Base-by-base conservation (phyloP, 306 rosid genomes). In the Cyamopsis tetragonoloba region DNA sequence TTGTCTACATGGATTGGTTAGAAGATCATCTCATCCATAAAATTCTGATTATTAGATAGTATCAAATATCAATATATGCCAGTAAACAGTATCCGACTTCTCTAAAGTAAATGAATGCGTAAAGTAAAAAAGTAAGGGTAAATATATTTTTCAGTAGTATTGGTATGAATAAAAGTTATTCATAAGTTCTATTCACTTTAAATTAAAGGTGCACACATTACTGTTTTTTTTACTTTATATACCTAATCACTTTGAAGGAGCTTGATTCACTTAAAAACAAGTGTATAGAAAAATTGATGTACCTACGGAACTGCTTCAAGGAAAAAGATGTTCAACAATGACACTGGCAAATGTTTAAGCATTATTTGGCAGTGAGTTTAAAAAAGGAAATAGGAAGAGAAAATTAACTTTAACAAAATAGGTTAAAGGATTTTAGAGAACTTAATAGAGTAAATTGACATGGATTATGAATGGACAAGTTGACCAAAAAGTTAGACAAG, bases 401-500 rank as follows among this genome's bases (percentile, higher is more conserved):
- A 27, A 61, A 54, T 13, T 11, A 32, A 26, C 15, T 17, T 19
- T 4, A 5, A 17, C 56, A 26, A 54, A 65, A 37, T 1, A 2
- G 66, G 62, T 23, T 39, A 30, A 22, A 62, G 31, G 2, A 26
- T 63, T 14, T 4, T 10, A 50, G n/a, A 39, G 46, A 68, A n/a
- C n/a, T n/a, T n/a, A 37, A 28, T 54, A 50, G 13, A 49, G 14
- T 44, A 23, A 49, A 27, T 58, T 20, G 65, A 32, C 76, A 70
- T 37, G 71, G 44, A 66, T 62, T 71, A 55, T 43, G 72, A 71
- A 62, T 6, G 79, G 83, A 77, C 74, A 62, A 68, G 69, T 71
- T 81, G 82, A 81, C 67, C 49, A 44, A 62, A 70, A 63, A 30
- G 63, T 18, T 39, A 55, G 37, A 63, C 43, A 57, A 68, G 70